Evolutionary conservation across 2,329 filamentous ascomycete genomes (phyloP).

Genomic region (Lecanicillium sp.): DNA sequence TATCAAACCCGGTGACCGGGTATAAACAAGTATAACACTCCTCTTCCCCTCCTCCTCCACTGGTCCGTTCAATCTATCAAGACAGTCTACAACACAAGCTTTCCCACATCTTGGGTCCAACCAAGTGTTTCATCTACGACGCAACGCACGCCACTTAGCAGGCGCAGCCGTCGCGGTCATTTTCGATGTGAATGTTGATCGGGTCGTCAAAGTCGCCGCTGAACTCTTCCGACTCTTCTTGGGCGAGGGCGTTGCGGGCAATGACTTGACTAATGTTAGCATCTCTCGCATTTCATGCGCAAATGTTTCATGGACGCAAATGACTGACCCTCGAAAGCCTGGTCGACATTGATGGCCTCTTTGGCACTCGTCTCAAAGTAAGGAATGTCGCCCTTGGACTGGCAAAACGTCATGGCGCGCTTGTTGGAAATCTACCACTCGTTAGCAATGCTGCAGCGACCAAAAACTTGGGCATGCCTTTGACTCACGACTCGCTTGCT

Average conservation of each 20-base stretch:
- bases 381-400: constrained; percentile 93
- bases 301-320: background rate
- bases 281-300: background rate
- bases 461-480: background rate
- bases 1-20: constrained; percentile 8
- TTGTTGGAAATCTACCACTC: constrained; percentile 77
- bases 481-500: constrained; percentile 77
- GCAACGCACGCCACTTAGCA: constrained; percentile 52
- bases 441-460: constrained; percentile 3
- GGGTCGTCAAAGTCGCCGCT: constrained; percentile 96
- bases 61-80: background rate
- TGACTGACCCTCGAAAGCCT: constrained; percentile 56
- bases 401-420: constrained; percentile 93
- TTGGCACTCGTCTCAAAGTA: constrained; percentile 99
- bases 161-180: constrained; percentile 85
- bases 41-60: background rate
- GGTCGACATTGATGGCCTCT: constrained; percentile 97
- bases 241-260: constrained; percentile 86
- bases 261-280: constrained; percentile 58
- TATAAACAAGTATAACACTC: constrained; percentile 9
- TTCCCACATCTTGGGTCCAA: too few relatives aligned
- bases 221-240: constrained; percentile 97
- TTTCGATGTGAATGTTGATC: constrained; percentile 96
- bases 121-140: background rate
- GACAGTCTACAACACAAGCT: constrained; percentile 9